These are phyloP conservation scores for Neonothopanus nambi DNA, from an alignment of 1,284 basidiomycete genomes.

Conservation along the genomic window DNA sequence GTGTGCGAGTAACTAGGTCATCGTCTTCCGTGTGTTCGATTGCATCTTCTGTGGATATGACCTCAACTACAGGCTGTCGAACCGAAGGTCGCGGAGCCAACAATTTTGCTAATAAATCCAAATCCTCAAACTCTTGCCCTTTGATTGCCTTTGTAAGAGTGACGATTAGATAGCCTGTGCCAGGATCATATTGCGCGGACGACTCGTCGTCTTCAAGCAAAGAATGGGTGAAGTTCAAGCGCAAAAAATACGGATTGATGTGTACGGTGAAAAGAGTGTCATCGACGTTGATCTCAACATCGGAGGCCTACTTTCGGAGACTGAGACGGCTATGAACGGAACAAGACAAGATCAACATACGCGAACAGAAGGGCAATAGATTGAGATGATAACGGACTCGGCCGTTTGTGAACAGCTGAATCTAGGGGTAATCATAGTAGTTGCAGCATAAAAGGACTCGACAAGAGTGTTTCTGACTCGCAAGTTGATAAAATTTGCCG, in stretches of 20 bases:
- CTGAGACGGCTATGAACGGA: constrained; percentile 14
- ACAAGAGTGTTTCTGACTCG: constrained; percentile 4
- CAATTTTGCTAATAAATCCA: constrained; percentile 75
- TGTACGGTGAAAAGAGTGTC: constrained; percentile 70
- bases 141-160: constrained; percentile 65
- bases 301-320: constrained; percentile 60
- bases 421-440: constrained; percentile 74
- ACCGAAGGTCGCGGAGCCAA: constrained; percentile 60
- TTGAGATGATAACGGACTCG: constrained; percentile 53
- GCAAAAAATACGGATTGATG: constrained; percentile 79
- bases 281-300: constrained; percentile 76
- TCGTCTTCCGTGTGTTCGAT: constrained; percentile 30
- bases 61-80: constrained; percentile 59
- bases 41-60: constrained; percentile 45
- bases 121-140: constrained; percentile 69
- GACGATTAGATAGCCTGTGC: constrained; percentile 68
- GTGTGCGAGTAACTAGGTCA: constrained; percentile 43
- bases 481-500: not conserved
- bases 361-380: constrained; percentile 78
- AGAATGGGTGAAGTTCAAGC: constrained; percentile 66
- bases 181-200: constrained; percentile 71
- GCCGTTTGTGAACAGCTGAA: constrained; percentile 76
- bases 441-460: constrained; percentile 1
- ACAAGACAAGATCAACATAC: constrained; percentile 43
- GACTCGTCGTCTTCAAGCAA: constrained; percentile 70